These are phyloP conservation scores for Aureobasidium sp. DNA, from an alignment of 2,329 filamentous ascomycete genomes.

Conservation along the genomic window DNA sequence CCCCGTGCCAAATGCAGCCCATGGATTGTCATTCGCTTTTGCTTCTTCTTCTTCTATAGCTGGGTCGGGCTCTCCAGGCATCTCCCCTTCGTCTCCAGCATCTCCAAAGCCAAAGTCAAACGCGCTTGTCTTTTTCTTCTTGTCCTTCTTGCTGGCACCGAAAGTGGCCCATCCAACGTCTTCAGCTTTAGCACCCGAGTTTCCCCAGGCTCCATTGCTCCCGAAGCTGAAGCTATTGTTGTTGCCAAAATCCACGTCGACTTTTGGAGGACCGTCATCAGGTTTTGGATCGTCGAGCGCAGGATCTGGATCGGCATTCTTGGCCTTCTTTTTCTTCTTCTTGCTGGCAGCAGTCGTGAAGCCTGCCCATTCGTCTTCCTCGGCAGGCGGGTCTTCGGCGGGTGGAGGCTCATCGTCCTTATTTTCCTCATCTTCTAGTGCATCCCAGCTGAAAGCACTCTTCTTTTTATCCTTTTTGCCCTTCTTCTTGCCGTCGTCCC, in stretches of 20 bases:
- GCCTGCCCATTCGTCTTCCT: constrained; percentile 24
- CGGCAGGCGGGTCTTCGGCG: constrained; percentile 13
- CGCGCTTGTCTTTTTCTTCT: constrained; percentile 28
- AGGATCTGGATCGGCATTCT: constrained; percentile 22
- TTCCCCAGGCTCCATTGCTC: constrained; percentile 25
- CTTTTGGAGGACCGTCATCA: constrained; percentile 40
- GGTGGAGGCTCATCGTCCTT: constrained; percentile 1
- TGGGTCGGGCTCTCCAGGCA: constrained; percentile 16
- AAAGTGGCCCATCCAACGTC: constrained; percentile 26
- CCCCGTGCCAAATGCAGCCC: constrained; percentile 25
- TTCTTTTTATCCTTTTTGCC: constrained; percentile 30
- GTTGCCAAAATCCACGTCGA: constrained; percentile 40
- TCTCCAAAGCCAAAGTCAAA: constrained; percentile 18
- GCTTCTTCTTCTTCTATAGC: constrained; percentile 24
- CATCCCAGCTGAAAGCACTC: constrained; percentile 21
- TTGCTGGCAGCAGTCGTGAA: constrained; percentile 23
- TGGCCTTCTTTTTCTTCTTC: constrained; percentile 32
- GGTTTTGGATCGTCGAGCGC: constrained; percentile 30
- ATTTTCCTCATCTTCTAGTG: constrained; percentile 16
- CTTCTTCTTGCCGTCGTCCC: constrained; percentile 27
- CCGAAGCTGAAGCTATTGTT: constrained; percentile 29
- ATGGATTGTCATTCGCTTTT: constrained; percentile 28
- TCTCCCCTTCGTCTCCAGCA: constrained; percentile 3
- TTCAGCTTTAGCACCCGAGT: constrained; percentile 24
- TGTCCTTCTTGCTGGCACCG: constrained; percentile 27